phyloP scores from a whole-genome alignment of 257 asterid genomes.

The Nicotiana benthamiana region DNA sequence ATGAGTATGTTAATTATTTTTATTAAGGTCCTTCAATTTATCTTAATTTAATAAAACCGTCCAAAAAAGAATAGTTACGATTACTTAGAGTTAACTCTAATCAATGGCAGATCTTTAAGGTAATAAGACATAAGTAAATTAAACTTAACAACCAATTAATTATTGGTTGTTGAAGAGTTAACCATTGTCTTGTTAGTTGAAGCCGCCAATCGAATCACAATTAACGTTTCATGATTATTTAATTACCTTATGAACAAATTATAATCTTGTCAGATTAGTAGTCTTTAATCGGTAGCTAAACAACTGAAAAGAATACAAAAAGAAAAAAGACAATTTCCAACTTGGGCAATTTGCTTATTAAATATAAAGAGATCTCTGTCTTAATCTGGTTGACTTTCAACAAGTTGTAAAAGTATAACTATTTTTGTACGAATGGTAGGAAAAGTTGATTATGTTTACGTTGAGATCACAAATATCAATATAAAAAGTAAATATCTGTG shows the following conservation, averaged over 20 bases:
- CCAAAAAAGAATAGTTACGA: slow-evolving; percentile 18
- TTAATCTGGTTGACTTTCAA: neutral
- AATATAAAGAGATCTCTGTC: neutral
- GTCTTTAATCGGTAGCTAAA: neutral
- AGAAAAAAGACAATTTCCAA: neutral
- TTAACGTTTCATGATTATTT: neutral
- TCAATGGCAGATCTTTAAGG: neutral
- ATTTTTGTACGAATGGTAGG: neutral
- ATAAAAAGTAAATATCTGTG: neutral
- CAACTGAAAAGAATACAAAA: neutral
- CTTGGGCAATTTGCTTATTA: neutral
- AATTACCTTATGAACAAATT: slow-evolving; percentile 8
- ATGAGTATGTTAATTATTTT: slow-evolving; percentile 35
- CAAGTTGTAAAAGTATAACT: neutral
- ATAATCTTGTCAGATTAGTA: neutral
- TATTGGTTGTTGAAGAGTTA: slow-evolving; percentile 17
- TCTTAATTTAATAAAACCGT: neutral
- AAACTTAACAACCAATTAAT: neutral
- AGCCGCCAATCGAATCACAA: slow-evolving; percentile 12
- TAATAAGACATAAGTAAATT: slow-evolving; percentile 1
- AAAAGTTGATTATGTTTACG: neutral
- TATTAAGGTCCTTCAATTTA: neutral
- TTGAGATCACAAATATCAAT: neutral
- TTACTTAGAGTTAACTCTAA: slow-evolving; percentile 7
- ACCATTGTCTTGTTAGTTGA: slow-evolving; percentile 30